Conservation (phyloP, 257 asterid species). For the Solanum chiquidenum region DNA sequence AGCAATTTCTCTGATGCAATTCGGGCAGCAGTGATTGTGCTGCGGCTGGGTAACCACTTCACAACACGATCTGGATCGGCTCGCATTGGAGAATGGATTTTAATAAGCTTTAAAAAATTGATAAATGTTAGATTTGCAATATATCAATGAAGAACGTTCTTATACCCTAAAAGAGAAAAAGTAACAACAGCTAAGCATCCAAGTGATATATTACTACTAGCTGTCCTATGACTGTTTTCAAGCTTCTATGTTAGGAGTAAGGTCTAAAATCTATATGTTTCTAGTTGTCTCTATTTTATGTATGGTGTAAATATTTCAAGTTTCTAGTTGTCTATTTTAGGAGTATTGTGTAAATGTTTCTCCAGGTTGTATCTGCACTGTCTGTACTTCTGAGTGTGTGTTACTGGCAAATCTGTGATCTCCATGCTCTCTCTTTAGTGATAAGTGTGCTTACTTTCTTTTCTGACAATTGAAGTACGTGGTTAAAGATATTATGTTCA, state of each 20-base stretch:
- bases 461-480: neutral
- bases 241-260: neutral
- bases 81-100: conserved; percentile 95
- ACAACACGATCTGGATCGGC: conserved; percentile 72
- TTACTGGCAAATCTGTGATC: neutral
- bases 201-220: neutral
- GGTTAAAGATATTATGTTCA: neutral
- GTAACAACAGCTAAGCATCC: neutral
- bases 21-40: conserved; percentile 59
- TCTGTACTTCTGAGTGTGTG: neutral
- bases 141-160: neutral
- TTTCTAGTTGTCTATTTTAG: neutral
- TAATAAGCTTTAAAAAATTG: conserved; percentile 45
- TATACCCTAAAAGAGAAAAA: neutral
- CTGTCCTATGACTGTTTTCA: neutral
- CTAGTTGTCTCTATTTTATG: neutral
- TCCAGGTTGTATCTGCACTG: neutral
- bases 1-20: conserved; percentile 67
- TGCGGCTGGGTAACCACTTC: conserved; percentile 66
- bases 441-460: neutral
- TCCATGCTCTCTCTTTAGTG: neutral
- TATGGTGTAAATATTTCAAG: neutral
- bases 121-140: neutral
- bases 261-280: neutral
- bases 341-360: neutral